phyloP scores from a whole-genome alignment of 2,329 filamentous ascomycete genomes.

The Dothistroma pini region DNA sequence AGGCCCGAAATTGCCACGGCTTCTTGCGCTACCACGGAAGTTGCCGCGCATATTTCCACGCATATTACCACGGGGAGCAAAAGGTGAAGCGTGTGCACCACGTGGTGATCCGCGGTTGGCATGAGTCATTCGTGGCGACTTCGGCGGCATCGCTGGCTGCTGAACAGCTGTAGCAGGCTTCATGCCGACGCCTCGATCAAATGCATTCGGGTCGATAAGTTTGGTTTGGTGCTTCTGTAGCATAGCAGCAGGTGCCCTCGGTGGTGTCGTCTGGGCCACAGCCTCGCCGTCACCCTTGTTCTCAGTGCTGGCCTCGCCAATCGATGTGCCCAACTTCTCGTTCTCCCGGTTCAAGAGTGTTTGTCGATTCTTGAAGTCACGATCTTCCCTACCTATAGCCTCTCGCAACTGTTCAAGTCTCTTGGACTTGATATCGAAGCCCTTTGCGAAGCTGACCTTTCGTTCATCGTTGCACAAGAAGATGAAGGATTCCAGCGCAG shows the following conservation, averaged over 20 bases:
- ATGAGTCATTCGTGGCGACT: constrained; percentile 16
- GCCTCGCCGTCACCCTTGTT: constrained; percentile 13
- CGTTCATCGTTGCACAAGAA: constrained; percentile 49
- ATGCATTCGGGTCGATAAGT: constrained; percentile 49
- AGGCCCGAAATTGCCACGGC: constrained; percentile 16
- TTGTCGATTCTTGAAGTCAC: constrained; percentile 42
- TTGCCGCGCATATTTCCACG: constrained; percentile 24
- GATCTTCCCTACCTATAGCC: constrained; percentile 47
- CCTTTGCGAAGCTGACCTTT: constrained; percentile 46
- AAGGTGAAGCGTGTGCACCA: constrained; percentile 17
- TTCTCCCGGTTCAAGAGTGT: constrained; percentile 30
- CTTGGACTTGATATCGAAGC: constrained; percentile 50
- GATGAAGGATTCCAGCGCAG: constrained; percentile 49
- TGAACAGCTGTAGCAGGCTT: constrained; percentile 7
- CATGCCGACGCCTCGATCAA: constrained; percentile 37
- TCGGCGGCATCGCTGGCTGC: constrained; percentile 12
- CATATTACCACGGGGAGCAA: constrained; percentile 22
- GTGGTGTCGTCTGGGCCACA: constrained; percentile 28
- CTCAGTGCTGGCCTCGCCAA: neutral
- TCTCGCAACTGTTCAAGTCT: constrained; percentile 50
- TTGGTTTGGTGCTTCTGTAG: constrained; percentile 26
- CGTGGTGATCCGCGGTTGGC: constrained; percentile 18
- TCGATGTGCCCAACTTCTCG: constrained; percentile 12
- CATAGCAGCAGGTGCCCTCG: constrained; percentile 33
- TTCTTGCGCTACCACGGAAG: constrained; percentile 23